Base-by-base conservation (phyloP, 2,329 filamentous ascomycete species). In the Zymoseptoria passerinii region DNA sequence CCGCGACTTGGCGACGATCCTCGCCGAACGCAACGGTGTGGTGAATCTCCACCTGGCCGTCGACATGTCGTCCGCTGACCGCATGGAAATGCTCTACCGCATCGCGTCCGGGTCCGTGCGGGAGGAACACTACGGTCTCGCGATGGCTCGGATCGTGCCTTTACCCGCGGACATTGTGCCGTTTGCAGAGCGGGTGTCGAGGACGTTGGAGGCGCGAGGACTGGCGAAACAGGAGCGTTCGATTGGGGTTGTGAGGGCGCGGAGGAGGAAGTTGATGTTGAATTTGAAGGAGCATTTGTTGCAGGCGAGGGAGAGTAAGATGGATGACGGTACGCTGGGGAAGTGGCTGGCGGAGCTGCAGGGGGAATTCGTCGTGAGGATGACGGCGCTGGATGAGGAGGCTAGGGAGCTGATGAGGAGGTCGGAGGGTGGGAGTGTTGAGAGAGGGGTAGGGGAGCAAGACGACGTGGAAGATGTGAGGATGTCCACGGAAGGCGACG, bases 81-180 rank as follows among this genome's bases (percentile, higher is more conserved):
- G 81, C 40, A 88, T 96, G 75, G 89, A 81, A 0, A 96, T 97
- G 91, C 78, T 94, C 0, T 97, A 97, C 74, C 92, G 86, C 63
- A 81, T 96, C 44, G 79, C 83, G 0, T 81, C 87, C 13, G 92
- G 94, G 0, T 83, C 82, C 0, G 82, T 89, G 0, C 75, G 83
- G 57, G 84, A 90, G 56, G 77, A 83, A 51, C 85, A 90, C 65
- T 99, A 99, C 67, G 94, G 94, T 0, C 81, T 96, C n/a, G 80
- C 85, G 0, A 80, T 96, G 3, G 91, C 92, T 0, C 83, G 83
- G 29, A 81, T 90, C 0, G 79, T 94, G 23, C 85, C 88, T 0
- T 80, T 96, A 6, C 90, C 92, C 0, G 71, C 79, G 0, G 74
- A 75, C 1, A 83, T 96, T 2, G 76, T 95, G 2, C 75, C 85